A percentile compares a stretch with the other conserved stretches of the same genome.
Evolutionary conservation across 2,329 filamentous ascomycete species (phyloP).

Genomic region (Didymella pomorum): DNA sequence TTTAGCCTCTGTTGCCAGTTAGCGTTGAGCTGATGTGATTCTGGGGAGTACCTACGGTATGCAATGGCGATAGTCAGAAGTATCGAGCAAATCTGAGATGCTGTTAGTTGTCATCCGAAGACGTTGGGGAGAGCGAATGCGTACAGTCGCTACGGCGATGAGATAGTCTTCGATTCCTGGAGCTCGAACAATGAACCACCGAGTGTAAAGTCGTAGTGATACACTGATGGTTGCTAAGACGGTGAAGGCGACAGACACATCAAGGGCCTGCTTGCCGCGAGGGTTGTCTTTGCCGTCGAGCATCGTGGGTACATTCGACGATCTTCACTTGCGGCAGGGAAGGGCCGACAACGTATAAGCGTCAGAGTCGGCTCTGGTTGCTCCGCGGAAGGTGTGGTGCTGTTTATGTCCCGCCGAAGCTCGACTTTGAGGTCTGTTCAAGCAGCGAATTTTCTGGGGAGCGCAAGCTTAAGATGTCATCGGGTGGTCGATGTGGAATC

Average conservation of each 20-base stretch:
- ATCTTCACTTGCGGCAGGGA: slow-evolving; percentile 3
- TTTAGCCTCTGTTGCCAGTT: slow-evolving; percentile 34
- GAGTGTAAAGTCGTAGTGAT: slow-evolving; percentile 41
- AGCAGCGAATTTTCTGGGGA: slow-evolving; percentile 11
- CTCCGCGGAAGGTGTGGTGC: background rate
- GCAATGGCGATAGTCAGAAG: slow-evolving; percentile 41
- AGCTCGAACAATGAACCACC: slow-evolving; percentile 40
- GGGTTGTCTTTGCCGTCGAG: slow-evolving; percentile 29
- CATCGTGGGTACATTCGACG: slow-evolving; percentile 4
- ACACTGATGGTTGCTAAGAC: slow-evolving; percentile 34
- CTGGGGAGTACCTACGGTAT: slow-evolving; percentile 32
- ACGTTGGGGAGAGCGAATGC: background rate
- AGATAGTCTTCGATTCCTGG: slow-evolving; percentile 42
- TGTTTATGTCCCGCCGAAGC: background rate
- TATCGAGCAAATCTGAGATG: slow-evolving; percentile 35
- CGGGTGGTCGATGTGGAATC: slow-evolving; percentile 7
- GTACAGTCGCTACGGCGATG: slow-evolving; percentile 40
- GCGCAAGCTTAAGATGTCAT: slow-evolving; percentile 13
- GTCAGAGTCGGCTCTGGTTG: background rate
- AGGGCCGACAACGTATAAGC: slow-evolving; percentile 5
- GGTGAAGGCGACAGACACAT: slow-evolving; percentile 38
- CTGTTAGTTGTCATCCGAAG: slow-evolving; percentile 3
- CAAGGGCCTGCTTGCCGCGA: slow-evolving; percentile 35
- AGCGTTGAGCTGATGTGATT: slow-evolving; percentile 5
- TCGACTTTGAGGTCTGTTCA: background rate